A percentile compares a stretch with the other conserved stretches of the same genome.
Conservation (phyloP, 2,329 filamentous ascomycete genomes). For the Monosporascus sp. region DNA sequence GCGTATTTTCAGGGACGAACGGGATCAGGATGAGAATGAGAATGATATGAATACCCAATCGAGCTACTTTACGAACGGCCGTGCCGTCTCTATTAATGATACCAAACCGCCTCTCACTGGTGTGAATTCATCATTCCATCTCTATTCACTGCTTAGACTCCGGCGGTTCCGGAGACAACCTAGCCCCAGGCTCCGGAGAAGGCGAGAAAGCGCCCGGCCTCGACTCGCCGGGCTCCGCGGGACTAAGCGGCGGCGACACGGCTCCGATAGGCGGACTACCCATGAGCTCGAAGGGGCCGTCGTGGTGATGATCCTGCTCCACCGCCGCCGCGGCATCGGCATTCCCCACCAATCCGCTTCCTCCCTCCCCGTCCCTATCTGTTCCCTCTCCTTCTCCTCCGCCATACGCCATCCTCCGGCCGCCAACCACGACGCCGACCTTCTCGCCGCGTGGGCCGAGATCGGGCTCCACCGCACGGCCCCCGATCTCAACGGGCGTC, state of each 20-base stretch:
- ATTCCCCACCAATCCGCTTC: constrained; percentile 7
- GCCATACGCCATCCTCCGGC: constrained; percentile 1
- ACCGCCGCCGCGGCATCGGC: constrained; percentile 2
- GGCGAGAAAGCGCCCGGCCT: constrained; percentile 3
- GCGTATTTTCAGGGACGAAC: neutral
- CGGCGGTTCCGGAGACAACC: neutral
- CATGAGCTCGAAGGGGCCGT: constrained; percentile 38
- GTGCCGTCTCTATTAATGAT: no score
- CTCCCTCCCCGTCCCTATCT: constrained; percentile 10
- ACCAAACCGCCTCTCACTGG: neutral
- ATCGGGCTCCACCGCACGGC: neutral
- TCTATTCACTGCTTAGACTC: neutral
- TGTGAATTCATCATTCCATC: neutral
- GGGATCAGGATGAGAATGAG: no score
- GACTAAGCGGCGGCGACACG: constrained; percentile 9
- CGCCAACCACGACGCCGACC: neutral
- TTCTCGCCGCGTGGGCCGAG: neutral
- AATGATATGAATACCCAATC: no score
- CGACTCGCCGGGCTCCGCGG: constrained; percentile 7
- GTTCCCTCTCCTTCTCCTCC: constrained; percentile 3
- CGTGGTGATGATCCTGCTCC: constrained; percentile 22
- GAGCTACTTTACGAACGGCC: no score
- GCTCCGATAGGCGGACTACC: constrained; percentile 24
- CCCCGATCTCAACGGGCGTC: constrained; percentile 49
- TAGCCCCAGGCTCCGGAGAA: neutral